Base-by-base conservation (phyloP, 768 basidiomycete species). In the Russula earlei region DNA sequence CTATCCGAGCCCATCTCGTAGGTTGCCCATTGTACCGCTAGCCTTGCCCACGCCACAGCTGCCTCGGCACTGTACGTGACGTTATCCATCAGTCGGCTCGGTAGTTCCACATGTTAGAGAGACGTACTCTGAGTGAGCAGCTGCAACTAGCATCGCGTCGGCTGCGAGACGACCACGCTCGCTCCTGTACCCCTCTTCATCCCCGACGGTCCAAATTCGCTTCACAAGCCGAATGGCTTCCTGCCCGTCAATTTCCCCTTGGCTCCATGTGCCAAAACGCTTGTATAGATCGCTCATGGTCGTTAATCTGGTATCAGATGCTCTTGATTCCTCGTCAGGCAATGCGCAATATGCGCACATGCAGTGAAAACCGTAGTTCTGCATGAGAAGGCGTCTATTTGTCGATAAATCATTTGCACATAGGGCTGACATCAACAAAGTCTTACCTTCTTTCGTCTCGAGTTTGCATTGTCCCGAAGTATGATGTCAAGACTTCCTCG, bases 171-270 rank as follows among this genome's bases (percentile, higher is more conserved):
- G 70, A 10, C 83, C 84, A 38, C 83, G 71, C 68, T 82, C 83
- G 63, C 82, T 83, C 74, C 74, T 77, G 62, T 85, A 85, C 0
- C 80, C 81, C 68, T 85, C 84, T 60, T 77, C 73, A 34, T 80
- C 77, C 33, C 77, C 83, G 9, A 82, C 52, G 11, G 68, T 58
- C 83, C 83, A 85, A 22, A 84, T 83, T 50, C 71, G 64, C 50
- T 72, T 69, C 34, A 75, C 77, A 4, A 73, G 62, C 12, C 70
- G 66, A 57, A 80, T 72, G 4, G 82, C 82, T 52, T 83, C 73
- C 3, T 49, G 54, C 6, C 81, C 82, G 37, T 67, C 70, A 22
- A 84, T 75, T 5, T 56, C 51, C 5, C 70, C 63, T 14, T 64
- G 63, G 3, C 72, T 76, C 84, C 84, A 86, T 8, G 70, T 68